Conservation (phyloP, 2,329 filamentous ascomycete genomes). For the Cladophialophora immunda region DNA sequence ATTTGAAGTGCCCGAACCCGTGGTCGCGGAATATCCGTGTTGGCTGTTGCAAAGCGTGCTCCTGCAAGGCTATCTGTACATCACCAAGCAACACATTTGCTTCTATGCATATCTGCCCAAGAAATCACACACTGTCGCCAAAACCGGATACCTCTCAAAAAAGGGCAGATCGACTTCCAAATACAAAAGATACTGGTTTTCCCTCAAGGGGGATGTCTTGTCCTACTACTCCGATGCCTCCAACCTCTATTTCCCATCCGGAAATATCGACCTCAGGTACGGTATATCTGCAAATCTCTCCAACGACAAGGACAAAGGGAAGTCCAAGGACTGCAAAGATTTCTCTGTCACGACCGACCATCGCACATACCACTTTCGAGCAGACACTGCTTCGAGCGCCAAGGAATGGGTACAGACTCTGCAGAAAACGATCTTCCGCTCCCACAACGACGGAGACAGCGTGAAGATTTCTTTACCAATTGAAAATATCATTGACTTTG, state of each 20-base stretch:
- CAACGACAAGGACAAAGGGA: slow-evolving; percentile 72
- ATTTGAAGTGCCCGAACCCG: slow-evolving; percentile 81
- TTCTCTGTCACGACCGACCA: slow-evolving; percentile 86
- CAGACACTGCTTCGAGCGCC: slow-evolving; percentile 85
- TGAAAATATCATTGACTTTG: slow-evolving; percentile 87
- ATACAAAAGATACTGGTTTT: slow-evolving; percentile 92
- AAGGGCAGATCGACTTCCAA: slow-evolving; percentile 86
- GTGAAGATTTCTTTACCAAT: slow-evolving; percentile 95
- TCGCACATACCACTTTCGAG: slow-evolving; percentile 84
- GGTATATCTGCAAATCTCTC: slow-evolving; percentile 84
- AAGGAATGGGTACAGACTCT: slow-evolving; percentile 96
- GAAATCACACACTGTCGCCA: slow-evolving; percentile 80
- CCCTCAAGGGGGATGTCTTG: slow-evolving; percentile 87
- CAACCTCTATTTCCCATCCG: slow-evolving; percentile 88
- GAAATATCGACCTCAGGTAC: slow-evolving; percentile 90
- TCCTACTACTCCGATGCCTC: slow-evolving; percentile 87
- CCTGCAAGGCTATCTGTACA: slow-evolving; percentile 94
- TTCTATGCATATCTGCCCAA: slow-evolving; percentile 98
- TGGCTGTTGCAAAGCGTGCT: slow-evolving; percentile 92
- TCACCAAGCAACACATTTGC: slow-evolving; percentile 90
- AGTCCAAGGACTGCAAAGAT: slow-evolving; percentile 73
- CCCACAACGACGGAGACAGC: slow-evolving; percentile 94
- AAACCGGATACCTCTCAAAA: slow-evolving; percentile 89
- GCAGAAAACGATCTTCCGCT: slow-evolving; percentile 93
- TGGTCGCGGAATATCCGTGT: slow-evolving; percentile 91